Evolutionary conservation across 371 early-diverging fungal genomes (phyloP).

Genomic region (Mortierella sp.): DNA sequence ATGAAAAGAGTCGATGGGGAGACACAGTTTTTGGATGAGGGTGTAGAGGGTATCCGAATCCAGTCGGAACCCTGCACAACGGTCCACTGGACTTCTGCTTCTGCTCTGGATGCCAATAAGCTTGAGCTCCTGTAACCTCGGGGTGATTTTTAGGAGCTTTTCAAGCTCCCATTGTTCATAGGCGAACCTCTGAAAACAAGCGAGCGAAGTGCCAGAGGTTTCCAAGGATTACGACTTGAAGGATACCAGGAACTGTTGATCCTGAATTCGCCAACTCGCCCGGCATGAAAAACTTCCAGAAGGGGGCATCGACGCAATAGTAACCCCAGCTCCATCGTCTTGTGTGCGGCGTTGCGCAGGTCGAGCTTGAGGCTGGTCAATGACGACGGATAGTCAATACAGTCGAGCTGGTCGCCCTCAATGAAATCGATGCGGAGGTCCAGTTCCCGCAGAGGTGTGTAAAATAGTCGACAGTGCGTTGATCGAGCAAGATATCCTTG

Average conservation of each 20-base stretch:
- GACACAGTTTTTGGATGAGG: background rate
- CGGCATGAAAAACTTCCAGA: background rate
- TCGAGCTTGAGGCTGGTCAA: slow-evolving; percentile 3
- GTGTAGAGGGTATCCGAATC: background rate
- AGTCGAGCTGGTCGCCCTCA: background rate
- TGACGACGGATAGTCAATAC: background rate
- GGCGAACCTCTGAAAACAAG: background rate
- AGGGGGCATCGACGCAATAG: background rate
- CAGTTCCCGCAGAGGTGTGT: background rate
- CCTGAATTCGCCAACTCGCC: background rate
- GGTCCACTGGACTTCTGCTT: background rate
- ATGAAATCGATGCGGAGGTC: background rate
- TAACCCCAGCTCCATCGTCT: background rate
- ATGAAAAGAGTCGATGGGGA: background rate
- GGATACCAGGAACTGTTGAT: background rate
- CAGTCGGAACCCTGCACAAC: background rate
- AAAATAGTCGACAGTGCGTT: background rate
- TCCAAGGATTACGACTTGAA: background rate
- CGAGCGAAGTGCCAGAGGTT: background rate
- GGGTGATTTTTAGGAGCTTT: background rate
- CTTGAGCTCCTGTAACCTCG: background rate
- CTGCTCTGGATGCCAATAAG: background rate
- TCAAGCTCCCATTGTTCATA: background rate
- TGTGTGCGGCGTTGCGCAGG: background rate
- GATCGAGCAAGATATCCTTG: background rate